These are phyloP conservation scores for Tricholoma saponaceum DNA, from an alignment of 768 basidiomycete genomes.

Conservation along the genomic window DNA sequence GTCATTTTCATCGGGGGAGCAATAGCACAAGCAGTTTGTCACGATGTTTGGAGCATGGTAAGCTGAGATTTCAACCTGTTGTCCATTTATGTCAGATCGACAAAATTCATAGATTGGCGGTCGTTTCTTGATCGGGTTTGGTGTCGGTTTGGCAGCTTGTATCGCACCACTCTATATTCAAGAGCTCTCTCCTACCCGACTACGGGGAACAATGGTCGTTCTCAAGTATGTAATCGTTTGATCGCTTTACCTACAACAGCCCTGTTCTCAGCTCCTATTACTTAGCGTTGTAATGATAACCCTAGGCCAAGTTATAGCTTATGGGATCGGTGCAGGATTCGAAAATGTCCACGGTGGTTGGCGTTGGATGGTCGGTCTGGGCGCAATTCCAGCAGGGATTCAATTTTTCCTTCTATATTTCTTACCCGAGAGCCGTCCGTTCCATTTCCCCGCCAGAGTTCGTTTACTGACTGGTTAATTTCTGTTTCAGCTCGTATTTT, in stretches of 20 bases:
- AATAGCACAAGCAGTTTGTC: slow-evolving; percentile 64
- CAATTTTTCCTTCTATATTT: slow-evolving; percentile 60
- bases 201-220: slow-evolving; percentile 75
- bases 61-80: slow-evolving; percentile 5
- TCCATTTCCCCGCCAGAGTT: background rate
- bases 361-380: slow-evolving; percentile 83
- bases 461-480: background rate
- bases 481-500: slow-evolving; percentile 47
- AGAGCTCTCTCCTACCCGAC: slow-evolving; percentile 71
- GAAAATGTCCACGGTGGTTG: slow-evolving; percentile 58
- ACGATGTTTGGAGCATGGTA: slow-evolving; percentile 69
- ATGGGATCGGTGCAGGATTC: slow-evolving; percentile 69
- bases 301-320: slow-evolving; percentile 74
- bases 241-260: background rate
- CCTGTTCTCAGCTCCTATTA: background rate
- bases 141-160: slow-evolving; percentile 73
- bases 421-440: slow-evolving; percentile 77
- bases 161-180: slow-evolving; percentile 82
- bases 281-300: slow-evolving; percentile 72
- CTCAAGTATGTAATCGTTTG: slow-evolving; percentile 43
- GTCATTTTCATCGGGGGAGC: slow-evolving; percentile 74
- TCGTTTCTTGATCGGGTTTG: slow-evolving; percentile 70
- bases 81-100: background rate
- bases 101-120: slow-evolving; percentile 50
- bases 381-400: slow-evolving; percentile 61